Evolutionary conservation across 2,329 filamentous ascomycete species (phyloP).

Genomic region (Juglanconis sp.): DNA sequence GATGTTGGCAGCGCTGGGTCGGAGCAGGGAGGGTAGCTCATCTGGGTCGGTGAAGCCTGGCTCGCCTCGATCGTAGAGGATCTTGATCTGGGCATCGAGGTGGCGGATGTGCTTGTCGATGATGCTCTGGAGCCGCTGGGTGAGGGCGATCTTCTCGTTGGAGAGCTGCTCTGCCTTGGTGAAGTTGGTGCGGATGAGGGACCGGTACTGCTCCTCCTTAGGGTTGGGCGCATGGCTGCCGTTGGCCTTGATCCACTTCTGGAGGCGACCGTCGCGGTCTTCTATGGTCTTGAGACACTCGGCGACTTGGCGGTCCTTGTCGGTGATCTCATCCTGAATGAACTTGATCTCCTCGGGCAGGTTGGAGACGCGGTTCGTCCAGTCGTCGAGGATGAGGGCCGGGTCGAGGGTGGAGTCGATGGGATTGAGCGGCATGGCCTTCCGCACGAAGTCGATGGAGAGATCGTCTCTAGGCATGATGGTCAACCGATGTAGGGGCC

Average conservation of each 20-base stretch:
- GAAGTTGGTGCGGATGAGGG: conserved; percentile 65
- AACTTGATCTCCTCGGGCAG: conserved; percentile 79
- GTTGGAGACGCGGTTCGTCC: conserved; percentile 71
- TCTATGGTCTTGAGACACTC: conserved; percentile 67
- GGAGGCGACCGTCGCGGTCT: conserved; percentile 70
- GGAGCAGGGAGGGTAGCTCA: conserved; percentile 61
- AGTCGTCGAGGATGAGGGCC: conserved; percentile 73
- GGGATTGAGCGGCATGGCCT: conserved; percentile 51
- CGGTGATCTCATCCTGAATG: conserved; percentile 77
- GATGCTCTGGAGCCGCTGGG: conserved; percentile 58
- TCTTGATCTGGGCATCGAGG: conserved; percentile 62
- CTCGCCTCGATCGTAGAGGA: conserved; percentile 58
- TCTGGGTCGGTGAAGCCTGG: conserved; percentile 61
- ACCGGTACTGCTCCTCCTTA: conserved; percentile 67
- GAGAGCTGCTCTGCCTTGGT: conserved; percentile 67
- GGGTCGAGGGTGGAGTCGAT: conserved; percentile 56
- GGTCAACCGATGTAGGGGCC: conserved; percentile 43
- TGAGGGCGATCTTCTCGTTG: conserved; percentile 69
- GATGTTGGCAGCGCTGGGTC: conserved; percentile 54
- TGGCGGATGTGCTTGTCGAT: conserved; percentile 62
- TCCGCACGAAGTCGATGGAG: conserved; percentile 66
- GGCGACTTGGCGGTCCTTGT: conserved; percentile 71
- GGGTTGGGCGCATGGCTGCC: conserved; percentile 72
- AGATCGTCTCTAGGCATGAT: conserved; percentile 72
- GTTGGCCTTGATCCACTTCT: conserved; percentile 77